These are phyloP conservation scores for Pseudocercospora eumusae DNA, from an alignment of 2,329 filamentous ascomycete species.

Conservation along the genomic window DNA sequence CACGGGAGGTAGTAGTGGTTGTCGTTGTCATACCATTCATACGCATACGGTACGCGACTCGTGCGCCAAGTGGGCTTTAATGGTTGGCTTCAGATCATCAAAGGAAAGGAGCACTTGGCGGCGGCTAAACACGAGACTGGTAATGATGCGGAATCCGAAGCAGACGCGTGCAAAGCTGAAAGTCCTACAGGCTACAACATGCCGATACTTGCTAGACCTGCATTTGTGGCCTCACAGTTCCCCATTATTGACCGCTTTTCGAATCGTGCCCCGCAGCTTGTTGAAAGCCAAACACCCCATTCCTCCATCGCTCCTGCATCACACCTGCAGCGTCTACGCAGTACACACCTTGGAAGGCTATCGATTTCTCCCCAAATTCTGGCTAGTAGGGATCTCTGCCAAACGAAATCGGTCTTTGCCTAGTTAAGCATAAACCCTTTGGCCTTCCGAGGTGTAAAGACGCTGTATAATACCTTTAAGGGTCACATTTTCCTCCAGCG, in stretches of 20 bases:
- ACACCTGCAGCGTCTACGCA: too few relatives aligned
- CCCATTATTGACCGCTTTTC: conserved; percentile 11
- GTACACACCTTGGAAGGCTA: too few relatives aligned
- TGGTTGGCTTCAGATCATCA: conserved; percentile 6
- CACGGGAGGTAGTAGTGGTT: conserved; percentile 3
- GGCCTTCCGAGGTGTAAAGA: too few relatives aligned
- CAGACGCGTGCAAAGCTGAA: not conserved
- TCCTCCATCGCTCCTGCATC: too few relatives aligned
- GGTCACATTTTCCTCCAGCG: too few relatives aligned
- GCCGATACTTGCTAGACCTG: conserved; percentile 5
- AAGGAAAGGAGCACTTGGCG: not conserved
- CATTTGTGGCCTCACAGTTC: not conserved
- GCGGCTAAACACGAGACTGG: not conserved
- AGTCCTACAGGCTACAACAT: not conserved
- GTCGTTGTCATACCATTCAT: too few relatives aligned
- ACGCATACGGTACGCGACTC: conserved; percentile 5
- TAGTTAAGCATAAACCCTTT: too few relatives aligned
- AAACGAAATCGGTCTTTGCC: too few relatives aligned
- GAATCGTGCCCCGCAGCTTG: conserved; percentile 1
- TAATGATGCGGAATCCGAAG: not conserved
- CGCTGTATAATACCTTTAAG: too few relatives aligned
- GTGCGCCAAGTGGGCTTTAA: conserved; percentile 1
- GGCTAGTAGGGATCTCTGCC: too few relatives aligned
- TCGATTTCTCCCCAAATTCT: too few relatives aligned
- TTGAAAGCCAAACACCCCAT: conserved; percentile 1